Evolutionary conservation across 768 basidiomycete genomes (phyloP), one percentile per base, ranked within the genome.

Genomic region (Suillus variegatus): DNA sequence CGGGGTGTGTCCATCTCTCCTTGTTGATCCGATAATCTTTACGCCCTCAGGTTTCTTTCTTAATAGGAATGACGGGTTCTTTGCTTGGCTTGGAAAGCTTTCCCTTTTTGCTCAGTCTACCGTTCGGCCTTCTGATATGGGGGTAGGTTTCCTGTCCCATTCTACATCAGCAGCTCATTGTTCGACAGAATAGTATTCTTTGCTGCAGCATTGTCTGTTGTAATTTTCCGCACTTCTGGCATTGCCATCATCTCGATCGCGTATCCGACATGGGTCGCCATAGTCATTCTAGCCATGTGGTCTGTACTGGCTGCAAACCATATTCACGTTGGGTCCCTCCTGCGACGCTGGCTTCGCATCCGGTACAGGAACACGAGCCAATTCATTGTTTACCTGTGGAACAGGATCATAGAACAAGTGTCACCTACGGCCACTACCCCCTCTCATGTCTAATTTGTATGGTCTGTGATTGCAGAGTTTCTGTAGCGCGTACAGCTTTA

Each of bases 21-120:
- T 66, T 49, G 41, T 22, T 57, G 40, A 16, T 36, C 10, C 56
- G 18, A 25, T 0, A n/a, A 25, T 38, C 1, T 32, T 63, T 14
- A 63, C 28, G 16, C n/a, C 54, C 55, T 20, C 46, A 78, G 77
- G 60, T 51, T 18, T n/a, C 66, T 10, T 80, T 75, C 61, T 74
- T 70, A 52, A 43, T 28, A 12, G 47, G 49, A 12, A 63, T 66
- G 51, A 20, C 66, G 20, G 67, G 68, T 14, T 57, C 65, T 5
- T 51, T 61, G 14, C 60, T 67, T 28, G 73, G 75, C 6, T 60
- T 75, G 4, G 75, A 78, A 55, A 64, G 70, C 4, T 65, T 79
- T 18, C 72, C 76, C 0, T 73, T 78, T 25, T 64, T 75, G 55
- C 78, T 74, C 64, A 77, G 74, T 57, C 67, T 78, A 18, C 77